phyloP scores from a whole-genome alignment of 495 filamentous ascomycete genomes.

The Tuber umbilicatum region DNA sequence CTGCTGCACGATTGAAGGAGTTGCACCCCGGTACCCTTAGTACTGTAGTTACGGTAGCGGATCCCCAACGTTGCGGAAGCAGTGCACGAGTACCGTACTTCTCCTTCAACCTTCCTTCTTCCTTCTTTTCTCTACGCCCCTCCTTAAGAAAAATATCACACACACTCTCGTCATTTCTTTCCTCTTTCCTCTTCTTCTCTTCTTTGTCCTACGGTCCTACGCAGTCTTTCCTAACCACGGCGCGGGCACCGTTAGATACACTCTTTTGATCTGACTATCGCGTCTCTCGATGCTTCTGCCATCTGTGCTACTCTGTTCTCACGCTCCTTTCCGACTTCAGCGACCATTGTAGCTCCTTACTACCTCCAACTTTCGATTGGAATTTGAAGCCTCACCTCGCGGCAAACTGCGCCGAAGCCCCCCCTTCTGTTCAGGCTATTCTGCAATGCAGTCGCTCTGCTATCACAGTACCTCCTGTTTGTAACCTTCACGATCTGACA shows the following conservation, averaged over 20 bases:
- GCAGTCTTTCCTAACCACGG: conserved; percentile 26
- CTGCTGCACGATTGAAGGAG: not conserved
- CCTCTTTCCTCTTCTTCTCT: not conserved
- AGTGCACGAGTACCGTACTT: not conserved
- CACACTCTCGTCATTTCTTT: conserved; percentile 7
- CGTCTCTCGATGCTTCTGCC: conserved; percentile 25
- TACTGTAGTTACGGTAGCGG: not conserved
- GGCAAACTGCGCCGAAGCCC: not conserved
- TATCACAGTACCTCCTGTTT: conserved; percentile 15
- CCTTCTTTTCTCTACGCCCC: conserved; percentile 1
- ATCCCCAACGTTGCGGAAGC: not conserved
- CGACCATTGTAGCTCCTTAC: conserved; percentile 17
- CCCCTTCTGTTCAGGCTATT: not conserved
- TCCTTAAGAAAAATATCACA: conserved; percentile 5
- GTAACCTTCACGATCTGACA: not conserved
- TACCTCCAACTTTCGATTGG: not conserved
- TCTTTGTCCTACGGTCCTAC: conserved; percentile 16
- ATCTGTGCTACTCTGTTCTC: conserved; percentile 20
- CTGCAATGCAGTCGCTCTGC: conserved; percentile 20
- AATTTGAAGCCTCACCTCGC: not conserved
- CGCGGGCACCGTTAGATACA: conserved; percentile 31
- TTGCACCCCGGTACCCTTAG: not conserved
- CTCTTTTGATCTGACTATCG: conserved; percentile 15
- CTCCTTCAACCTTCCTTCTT: not conserved
- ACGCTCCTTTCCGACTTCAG: conserved; percentile 15